Evolutionary conservation across 2,329 filamentous ascomycete genomes (phyloP).

Genomic region (Polychaeton citri): DNA sequence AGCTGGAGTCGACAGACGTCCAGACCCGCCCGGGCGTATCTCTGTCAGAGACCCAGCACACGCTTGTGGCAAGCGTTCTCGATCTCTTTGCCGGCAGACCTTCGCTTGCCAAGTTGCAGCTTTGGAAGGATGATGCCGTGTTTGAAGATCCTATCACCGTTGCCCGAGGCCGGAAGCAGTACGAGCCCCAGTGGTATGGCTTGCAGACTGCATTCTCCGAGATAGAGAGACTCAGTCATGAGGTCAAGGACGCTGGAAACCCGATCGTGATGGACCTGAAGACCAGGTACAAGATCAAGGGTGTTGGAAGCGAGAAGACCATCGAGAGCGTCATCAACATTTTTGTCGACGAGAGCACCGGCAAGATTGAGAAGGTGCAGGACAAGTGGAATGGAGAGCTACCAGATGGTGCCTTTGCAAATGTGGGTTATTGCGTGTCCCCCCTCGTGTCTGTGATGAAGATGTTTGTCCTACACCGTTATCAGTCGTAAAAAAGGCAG

Average conservation of each 20-base stretch:
- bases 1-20: constrained; percentile 43
- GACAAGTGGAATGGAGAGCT: constrained; percentile 43
- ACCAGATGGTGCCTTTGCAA: constrained; percentile 35
- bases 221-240: constrained; percentile 42
- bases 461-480: constrained; percentile 3
- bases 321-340: constrained; percentile 38
- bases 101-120: constrained; percentile 42
- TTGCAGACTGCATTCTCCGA: constrained; percentile 44
- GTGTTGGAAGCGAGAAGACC: constrained; percentile 36
- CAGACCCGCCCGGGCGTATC: constrained; percentile 38
- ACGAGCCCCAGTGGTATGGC: constrained; percentile 44
- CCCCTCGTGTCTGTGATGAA: no score
- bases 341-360: constrained; percentile 21
- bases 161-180: constrained; percentile 42
- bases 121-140: constrained; percentile 45
- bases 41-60: constrained; percentile 37
- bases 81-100: constrained; percentile 50
- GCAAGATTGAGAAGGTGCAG: constrained; percentile 39
- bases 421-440: no score
- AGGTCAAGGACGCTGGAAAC: constrained; percentile 42
- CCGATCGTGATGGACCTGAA: constrained; percentile 45
- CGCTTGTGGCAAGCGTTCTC: constrained; percentile 44
- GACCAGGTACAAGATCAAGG: constrained; percentile 41
- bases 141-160: constrained; percentile 48
- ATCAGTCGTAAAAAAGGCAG: no score